phyloP scores from a whole-genome alignment of 2,329 filamentous ascomycete species.

The Colletotrichum lindemuthianum region DNA sequence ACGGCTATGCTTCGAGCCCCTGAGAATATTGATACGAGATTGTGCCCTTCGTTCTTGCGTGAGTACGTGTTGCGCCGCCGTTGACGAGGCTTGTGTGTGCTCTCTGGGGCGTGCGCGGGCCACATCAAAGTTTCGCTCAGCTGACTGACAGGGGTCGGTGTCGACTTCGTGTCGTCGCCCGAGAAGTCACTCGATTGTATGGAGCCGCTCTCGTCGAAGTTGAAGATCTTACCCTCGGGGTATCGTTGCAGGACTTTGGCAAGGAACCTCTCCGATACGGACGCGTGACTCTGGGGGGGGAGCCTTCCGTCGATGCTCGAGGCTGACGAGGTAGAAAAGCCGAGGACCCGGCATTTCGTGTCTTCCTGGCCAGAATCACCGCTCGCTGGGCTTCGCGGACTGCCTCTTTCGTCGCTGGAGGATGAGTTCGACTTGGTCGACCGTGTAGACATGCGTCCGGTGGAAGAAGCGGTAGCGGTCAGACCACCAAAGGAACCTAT shows the following conservation, averaged over 20 bases:
- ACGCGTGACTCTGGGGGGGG: conserved; percentile 29
- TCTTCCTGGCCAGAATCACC: neutral
- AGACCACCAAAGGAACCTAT: conserved; percentile 42
- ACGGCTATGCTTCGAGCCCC: conserved; percentile 57
- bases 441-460: neutral
- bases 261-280: conserved; percentile 52
- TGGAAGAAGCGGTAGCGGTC: conserved; percentile 32
- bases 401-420: conserved; percentile 37
- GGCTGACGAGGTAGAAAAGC: conserved; percentile 47
- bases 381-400: too few relatives aligned
- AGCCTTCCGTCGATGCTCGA: conserved; percentile 47
- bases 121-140: too few relatives aligned
- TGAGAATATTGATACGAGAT: conserved; percentile 50
- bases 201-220: conserved; percentile 51
- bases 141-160: too few relatives aligned
- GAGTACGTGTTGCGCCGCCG: conserved; percentile 5
- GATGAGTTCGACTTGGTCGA: conserved; percentile 19
- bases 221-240: conserved; percentile 58
- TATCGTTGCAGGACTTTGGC: conserved; percentile 54
- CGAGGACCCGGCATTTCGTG: conserved; percentile 47
- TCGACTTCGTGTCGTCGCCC: conserved; percentile 33
- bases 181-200: conserved; percentile 45
- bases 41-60: conserved; percentile 41
- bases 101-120: neutral
- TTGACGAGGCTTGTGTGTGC: neutral